Evolutionary conservation across 768 basidiomycete species (phyloP).

Genomic region (Boletellus emodensis): DNA sequence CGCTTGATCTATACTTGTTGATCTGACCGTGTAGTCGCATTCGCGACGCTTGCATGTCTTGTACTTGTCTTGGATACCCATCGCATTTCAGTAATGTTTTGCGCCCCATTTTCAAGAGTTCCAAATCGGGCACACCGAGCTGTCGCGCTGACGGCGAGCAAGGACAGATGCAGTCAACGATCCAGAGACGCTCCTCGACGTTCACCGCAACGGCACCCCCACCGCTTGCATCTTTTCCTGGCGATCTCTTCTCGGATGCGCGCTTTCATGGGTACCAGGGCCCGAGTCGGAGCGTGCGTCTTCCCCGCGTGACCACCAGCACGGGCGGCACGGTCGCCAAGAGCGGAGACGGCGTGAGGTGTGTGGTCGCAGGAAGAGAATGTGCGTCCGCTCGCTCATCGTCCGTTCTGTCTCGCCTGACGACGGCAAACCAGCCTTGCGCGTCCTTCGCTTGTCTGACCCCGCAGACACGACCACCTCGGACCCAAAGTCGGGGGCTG

Average conservation of each 20-base stretch:
- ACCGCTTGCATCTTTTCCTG: slow-evolving; percentile 5
- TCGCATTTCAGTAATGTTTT: no score
- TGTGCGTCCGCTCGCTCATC: slow-evolving; percentile 41
- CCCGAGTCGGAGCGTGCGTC: slow-evolving; percentile 50
- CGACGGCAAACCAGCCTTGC: slow-evolving; percentile 42
- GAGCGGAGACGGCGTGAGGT: slow-evolving; percentile 61
- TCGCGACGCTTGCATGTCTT: no score
- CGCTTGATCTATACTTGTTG: no score
- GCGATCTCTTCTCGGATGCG: slow-evolving; percentile 39
- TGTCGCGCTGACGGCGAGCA: not conserved
- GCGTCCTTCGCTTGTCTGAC: slow-evolving; percentile 55
- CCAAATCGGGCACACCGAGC: slow-evolving; percentile 8
- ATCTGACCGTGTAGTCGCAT: no score
- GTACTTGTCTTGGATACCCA: no score
- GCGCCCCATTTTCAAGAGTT: no score
- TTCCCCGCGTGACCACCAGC: slow-evolving; percentile 53
- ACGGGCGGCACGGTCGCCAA: slow-evolving; percentile 68
- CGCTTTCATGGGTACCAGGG: slow-evolving; percentile 43
- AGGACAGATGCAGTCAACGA: slow-evolving; percentile 23
- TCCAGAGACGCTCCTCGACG: slow-evolving; percentile 27
- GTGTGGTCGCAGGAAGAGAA: slow-evolving; percentile 77
- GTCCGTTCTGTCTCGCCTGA: slow-evolving; percentile 5
- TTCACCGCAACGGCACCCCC: slow-evolving; percentile 8
- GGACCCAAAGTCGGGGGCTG: slow-evolving; percentile 46
- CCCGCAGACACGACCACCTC: slow-evolving; percentile 35